Evolutionary conservation across 495 filamentous ascomycete genomes (phyloP).

Genomic region (Xylaria grammica): DNA sequence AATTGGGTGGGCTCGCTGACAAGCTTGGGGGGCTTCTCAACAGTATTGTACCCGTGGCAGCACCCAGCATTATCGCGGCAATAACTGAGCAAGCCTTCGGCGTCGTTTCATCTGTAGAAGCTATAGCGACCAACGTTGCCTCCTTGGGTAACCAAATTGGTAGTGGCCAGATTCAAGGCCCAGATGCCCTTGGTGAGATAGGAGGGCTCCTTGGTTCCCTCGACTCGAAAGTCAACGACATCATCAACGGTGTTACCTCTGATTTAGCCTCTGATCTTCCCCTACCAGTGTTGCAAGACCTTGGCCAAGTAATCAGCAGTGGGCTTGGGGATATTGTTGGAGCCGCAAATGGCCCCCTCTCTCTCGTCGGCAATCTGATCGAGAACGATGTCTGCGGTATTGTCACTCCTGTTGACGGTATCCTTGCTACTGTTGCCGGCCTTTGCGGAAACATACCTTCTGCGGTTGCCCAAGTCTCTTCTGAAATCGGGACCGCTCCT

Average conservation of each 20-base stretch:
- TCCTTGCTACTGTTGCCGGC: conserved; percentile 25
- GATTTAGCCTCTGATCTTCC: conserved; percentile 20
- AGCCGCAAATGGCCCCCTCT: conserved; percentile 19
- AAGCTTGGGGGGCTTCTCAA: conserved; percentile 22
- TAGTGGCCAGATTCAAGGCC: conserved; percentile 19
- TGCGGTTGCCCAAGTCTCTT: conserved; percentile 18
- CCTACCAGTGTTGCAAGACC: conserved; percentile 5
- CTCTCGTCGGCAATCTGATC: conserved; percentile 21
- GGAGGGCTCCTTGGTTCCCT: conserved; percentile 20
- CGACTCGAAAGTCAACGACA: conserved; percentile 19
- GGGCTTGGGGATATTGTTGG: conserved; percentile 21
- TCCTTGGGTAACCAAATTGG: conserved; percentile 16
- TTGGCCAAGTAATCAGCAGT: conserved; percentile 17
- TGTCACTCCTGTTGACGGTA: conserved; percentile 25
- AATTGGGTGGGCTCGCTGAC: conserved; percentile 9
- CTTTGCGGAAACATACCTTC: conserved; percentile 25
- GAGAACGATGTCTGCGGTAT: conserved; percentile 27
- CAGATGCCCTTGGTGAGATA: conserved; percentile 23
- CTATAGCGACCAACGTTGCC: conserved; percentile 23
- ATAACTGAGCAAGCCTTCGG: conserved; percentile 22
- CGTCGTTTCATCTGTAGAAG: conserved; percentile 21
- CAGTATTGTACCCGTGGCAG: conserved; percentile 5
- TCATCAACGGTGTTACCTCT: conserved; percentile 17
- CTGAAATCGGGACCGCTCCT: conserved; percentile 16
- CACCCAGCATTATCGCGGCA: conserved; percentile 20